Conservation (phyloP, 805 yeast genomes). For the Wickerhamia fluorescens region DNA sequence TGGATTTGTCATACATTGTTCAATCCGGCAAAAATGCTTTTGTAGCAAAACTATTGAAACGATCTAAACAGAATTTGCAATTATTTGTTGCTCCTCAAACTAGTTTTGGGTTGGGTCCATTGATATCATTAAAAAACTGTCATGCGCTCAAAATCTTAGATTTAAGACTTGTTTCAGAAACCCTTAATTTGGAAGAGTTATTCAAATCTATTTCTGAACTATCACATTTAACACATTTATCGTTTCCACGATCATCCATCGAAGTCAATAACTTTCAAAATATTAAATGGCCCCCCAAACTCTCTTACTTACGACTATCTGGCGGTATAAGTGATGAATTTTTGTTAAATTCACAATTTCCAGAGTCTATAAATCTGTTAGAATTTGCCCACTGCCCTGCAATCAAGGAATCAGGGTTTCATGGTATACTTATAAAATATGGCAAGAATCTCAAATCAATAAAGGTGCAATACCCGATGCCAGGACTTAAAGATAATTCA, state of each 20-base stretch:
- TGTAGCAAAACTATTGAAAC: slow-evolving; percentile 73
- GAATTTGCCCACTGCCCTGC: slow-evolving; percentile 87
- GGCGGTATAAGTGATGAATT: slow-evolving; percentile 89
- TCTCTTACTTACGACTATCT: slow-evolving; percentile 66
- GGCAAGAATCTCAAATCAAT: slow-evolving; percentile 62
- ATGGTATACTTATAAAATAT: slow-evolving; percentile 50
- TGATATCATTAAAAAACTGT: slow-evolving; percentile 75
- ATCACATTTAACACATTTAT: slow-evolving; percentile 58
- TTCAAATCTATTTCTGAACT: slow-evolving; percentile 66
- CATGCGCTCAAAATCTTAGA: slow-evolving; percentile 58
- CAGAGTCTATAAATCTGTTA: slow-evolving; percentile 58
- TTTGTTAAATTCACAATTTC: slow-evolving; percentile 62
- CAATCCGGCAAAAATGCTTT: slow-evolving; percentile 90
- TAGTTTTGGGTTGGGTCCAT: slow-evolving; percentile 86
- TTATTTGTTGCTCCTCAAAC: slow-evolving; percentile 88
- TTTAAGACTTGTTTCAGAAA: slow-evolving; percentile 81
- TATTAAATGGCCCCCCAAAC: slow-evolving; percentile 69
- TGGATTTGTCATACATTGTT: slow-evolving; percentile 73
- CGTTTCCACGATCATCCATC: slow-evolving; percentile 86
- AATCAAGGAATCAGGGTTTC: slow-evolving; percentile 58
- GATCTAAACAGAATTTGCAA: slow-evolving; percentile 61
- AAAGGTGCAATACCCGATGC: slow-evolving; percentile 83
- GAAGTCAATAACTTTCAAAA: slow-evolving; percentile 51
- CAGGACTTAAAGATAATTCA: slow-evolving; percentile 59
- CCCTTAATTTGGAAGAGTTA: slow-evolving; percentile 74